Percentiles rank a stretch among this genome's conserved stretches.
Evolutionary conservation across 768 basidiomycete species (phyloP).

Genomic region (Lactarius quietus): DNA sequence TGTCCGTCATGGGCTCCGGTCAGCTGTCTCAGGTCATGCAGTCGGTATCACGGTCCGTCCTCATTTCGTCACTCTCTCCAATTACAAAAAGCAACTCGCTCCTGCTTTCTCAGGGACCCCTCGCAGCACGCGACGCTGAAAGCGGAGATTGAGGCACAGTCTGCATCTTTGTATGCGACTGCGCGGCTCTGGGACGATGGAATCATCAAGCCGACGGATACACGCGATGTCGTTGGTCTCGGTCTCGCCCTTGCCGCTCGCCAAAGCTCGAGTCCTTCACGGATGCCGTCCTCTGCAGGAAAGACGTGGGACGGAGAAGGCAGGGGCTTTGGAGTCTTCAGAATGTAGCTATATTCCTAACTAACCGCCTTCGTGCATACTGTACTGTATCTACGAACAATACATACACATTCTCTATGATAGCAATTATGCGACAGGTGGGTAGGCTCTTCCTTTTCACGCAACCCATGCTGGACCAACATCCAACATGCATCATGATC

Average conservation of each 20-base stretch:
- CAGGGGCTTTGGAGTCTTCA: conserved; percentile 83
- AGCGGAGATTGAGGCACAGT: conserved; percentile 84
- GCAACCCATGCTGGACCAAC: too few relatives aligned
- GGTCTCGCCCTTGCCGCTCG: conserved; percentile 77
- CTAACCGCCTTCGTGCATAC: not conserved
- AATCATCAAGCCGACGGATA: conserved; percentile 86
- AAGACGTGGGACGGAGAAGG: conserved; percentile 66
- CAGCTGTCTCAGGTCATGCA: conserved; percentile 94
- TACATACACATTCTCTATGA: not conserved
- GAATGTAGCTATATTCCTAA: conserved; percentile 53
- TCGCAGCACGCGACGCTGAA: conserved; percentile 70
- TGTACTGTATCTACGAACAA: not conserved
- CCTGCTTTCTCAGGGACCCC: conserved; percentile 55
- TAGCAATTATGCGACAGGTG: not conserved
- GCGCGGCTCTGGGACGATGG: conserved; percentile 96
- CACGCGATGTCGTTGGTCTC: conserved; percentile 82
- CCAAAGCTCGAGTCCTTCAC: conserved; percentile 30
- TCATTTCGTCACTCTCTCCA: not conserved
- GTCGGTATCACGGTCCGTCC: conserved; percentile 70
- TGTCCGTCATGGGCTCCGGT: conserved; percentile 93
- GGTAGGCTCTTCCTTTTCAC: not conserved
- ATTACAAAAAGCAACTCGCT: not conserved
- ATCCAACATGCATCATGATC: not conserved
- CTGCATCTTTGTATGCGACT: conserved; percentile 81
- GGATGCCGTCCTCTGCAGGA: not conserved